Base-by-base conservation (phyloP, 108 stramenopile species). In the Stephanodiscus minutulus region DNA sequence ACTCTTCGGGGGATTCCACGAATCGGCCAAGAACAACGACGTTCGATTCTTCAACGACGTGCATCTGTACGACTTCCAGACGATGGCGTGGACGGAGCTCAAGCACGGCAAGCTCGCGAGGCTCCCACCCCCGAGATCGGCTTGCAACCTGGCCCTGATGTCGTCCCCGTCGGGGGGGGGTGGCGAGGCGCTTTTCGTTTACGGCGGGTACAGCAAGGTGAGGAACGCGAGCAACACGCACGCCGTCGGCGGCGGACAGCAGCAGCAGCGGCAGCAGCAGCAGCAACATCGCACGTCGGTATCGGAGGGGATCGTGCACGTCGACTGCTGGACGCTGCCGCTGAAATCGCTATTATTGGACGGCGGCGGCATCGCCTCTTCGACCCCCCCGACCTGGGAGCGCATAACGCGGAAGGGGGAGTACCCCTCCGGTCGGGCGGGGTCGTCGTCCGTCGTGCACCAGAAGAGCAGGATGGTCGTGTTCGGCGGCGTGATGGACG, bases 1-100 rank as follows among this genome's bases (percentile, higher is more conserved):
- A 27, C 47, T 96, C 12, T 97, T 98, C 76, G 98, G 98, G 21
- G 98, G 98, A 25, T 98, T 98, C 69, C 97, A 96, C 52, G 98
- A 98, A 75, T 94, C 92, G 0, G 18, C 84, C 20, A 56, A 27
- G 29, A 70, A 86, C 4, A 86, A 90, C 13, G 89, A 89, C 50
- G 82, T 82, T 0, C 72, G 87, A 41, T 96, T 88, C 85, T 92
- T 83, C 76, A 89, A 91, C 62, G 95, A 96, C 70, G 66, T 94
- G 12, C 84, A 85, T 47, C 77, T 94, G 7, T 90, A 88, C 46
- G 85, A 96, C 64, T 84, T 96, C 66, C 83, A 88, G 63, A 88
- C 91, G 18, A 81, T 79, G 62, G 72, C 68, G 7, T 96, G 95
- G 95, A 84, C 89, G 61, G 92, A 94, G 56, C 66, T 91, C 49